Conservation (phyloP, 345 rosid genomes). For the Lenwebbia sp. region DNA sequence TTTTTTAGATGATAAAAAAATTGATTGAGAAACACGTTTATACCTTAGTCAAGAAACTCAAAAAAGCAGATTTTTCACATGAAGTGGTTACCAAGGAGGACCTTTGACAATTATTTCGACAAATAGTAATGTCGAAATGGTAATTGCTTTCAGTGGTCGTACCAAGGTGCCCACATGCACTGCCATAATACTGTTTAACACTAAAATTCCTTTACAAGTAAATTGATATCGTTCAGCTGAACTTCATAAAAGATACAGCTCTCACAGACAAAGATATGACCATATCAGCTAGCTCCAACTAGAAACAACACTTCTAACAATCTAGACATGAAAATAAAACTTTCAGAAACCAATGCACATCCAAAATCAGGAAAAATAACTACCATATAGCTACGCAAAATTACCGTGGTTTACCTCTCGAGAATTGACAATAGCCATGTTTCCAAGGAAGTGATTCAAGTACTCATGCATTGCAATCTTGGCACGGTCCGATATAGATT, state of each 20-base stretch:
- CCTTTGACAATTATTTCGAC: background rate
- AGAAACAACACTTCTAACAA: background rate
- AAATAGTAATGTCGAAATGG: background rate
- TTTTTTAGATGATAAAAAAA: background rate
- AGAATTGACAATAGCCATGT: constrained; percentile 89
- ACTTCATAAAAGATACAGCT: background rate
- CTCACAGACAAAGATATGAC: background rate
- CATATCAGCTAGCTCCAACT: background rate
- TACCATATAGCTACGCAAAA: background rate
- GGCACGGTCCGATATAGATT: constrained; percentile 81
- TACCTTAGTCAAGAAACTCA: background rate
- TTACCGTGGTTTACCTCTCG: constrained; percentile 55
- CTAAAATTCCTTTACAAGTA: background rate
- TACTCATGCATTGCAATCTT: constrained; percentile 97
- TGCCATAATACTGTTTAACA: background rate
- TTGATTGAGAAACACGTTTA: background rate
- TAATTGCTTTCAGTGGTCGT: background rate
- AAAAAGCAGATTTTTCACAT: background rate
- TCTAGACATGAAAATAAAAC: background rate
- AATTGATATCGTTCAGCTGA: background rate
- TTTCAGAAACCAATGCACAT: background rate
- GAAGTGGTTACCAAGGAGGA: background rate
- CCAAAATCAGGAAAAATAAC: background rate
- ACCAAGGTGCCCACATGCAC: background rate
- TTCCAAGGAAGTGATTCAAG: constrained; percentile 85